Conservation (phyloP, 2,329 filamentous ascomycete genomes). For the Trichothecium sympodiale region DNA sequence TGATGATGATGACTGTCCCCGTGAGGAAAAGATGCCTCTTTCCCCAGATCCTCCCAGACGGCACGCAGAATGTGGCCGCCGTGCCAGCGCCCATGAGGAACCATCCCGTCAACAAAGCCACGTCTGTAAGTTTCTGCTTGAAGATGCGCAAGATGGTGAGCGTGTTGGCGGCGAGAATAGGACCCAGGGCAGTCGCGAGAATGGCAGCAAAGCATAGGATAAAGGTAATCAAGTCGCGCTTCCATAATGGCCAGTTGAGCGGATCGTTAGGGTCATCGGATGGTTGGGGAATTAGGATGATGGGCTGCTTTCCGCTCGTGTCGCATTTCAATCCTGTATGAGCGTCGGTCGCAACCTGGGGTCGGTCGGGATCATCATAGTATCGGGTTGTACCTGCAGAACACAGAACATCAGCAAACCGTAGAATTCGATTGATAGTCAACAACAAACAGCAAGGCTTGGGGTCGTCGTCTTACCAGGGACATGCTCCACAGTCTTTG, state of each 20-base stretch:
- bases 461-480: conserved; percentile 57
- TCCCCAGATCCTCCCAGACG: conserved; percentile 81
- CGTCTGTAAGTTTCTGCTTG: conserved; percentile 53
- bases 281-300: conserved; percentile 77
- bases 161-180: conserved; percentile 82
- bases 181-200: conserved; percentile 73
- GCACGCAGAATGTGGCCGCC: conserved; percentile 75
- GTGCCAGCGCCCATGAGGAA: conserved; percentile 75
- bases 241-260: conserved; percentile 75
- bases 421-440: background rate
- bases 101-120: conserved; percentile 78
- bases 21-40: conserved; percentile 82
- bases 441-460: no score
- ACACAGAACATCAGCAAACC: background rate
- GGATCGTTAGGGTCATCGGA: conserved; percentile 87
- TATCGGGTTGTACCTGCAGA: conserved; percentile 48
- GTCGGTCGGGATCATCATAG: conserved; percentile 45
- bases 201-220: conserved; percentile 72
- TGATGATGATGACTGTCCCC: conserved; percentile 62
- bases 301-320: conserved; percentile 50
- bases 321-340: conserved; percentile 58
- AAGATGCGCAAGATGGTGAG: conserved; percentile 64
- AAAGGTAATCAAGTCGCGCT: conserved; percentile 68
- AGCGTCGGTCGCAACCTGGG: conserved; percentile 28
- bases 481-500: conserved; percentile 54